phyloP scores from a whole-genome alignment of 2,329 filamentous ascomycete genomes.

The Cadophora luteo-olivacea region DNA sequence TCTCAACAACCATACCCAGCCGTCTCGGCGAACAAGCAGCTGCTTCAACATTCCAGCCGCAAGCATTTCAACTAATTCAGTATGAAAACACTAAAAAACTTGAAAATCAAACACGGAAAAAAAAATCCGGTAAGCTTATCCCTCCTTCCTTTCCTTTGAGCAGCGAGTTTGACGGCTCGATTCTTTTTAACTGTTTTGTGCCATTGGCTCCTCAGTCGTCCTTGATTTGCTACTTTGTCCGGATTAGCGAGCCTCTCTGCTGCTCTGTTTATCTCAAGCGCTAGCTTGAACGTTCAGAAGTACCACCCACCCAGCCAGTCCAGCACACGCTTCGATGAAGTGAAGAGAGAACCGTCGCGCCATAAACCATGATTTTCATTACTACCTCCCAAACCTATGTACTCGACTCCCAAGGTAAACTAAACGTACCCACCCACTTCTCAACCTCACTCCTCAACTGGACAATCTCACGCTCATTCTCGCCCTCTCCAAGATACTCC shows the following conservation, averaged over 20 bases:
- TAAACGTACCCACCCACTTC: slow-evolving; percentile 78
- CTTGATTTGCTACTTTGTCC: not conserved
- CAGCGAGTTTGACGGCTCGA: slow-evolving; percentile 8
- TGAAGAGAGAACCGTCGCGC: not conserved
- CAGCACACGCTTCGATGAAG: not conserved
- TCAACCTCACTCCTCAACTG: slow-evolving; percentile 77
- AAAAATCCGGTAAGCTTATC: not conserved
- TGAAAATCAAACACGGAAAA: not conserved
- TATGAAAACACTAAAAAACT: not conserved
- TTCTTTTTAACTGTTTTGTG: not conserved
- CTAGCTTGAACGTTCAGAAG: not conserved
- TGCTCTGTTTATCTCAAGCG: not conserved
- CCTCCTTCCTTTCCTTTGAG: no score
- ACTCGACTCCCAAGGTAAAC: slow-evolving; percentile 66
- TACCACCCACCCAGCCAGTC: not conserved
- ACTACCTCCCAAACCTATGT: slow-evolving; percentile 20
- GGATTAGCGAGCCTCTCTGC: no score
- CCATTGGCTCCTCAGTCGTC: not conserved
- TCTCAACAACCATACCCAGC: not conserved
- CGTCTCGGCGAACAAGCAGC: not conserved
- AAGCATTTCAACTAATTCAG: not conserved
- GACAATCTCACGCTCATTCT: slow-evolving; percentile 72
- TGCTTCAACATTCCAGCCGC: not conserved
- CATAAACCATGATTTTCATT: slow-evolving; percentile 10
- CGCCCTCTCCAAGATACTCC: slow-evolving; percentile 71